Evolutionary conservation across 2,329 filamentous ascomycete genomes (phyloP), one percentile per base, ranked within the genome.

Genomic region (Ceratocystiopsis brevicomis): DNA sequence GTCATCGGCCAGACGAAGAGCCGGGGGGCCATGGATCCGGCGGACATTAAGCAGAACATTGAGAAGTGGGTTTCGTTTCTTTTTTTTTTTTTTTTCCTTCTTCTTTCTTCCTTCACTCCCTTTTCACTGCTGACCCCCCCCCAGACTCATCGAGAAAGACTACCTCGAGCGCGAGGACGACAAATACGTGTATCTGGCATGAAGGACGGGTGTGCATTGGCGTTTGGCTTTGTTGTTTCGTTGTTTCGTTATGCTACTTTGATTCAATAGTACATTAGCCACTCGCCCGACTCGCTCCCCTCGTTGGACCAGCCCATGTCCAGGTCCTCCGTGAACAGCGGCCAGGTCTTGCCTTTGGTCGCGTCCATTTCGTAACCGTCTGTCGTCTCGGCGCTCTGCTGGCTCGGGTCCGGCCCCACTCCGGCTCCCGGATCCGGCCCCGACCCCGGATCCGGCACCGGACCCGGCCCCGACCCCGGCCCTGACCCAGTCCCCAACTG

Each of bases 1-100:
- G 86, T 94, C 16, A 95, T 98, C 56, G 82, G 79, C 53, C 77
- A 88, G 56, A 98, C 88, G 2, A 83, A 79, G 65, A 83, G 73
- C 51, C 71, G 90, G 44, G 92, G 90, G 14, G 84, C 83, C 16
- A 67, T 98, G 46, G 87, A 93, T 55, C 73, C 86, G 37, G 68
- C 68, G 2, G 85, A 90, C 49, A 96, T 98, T 51, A 98, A 98
- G 74, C 79, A 81, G 64, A 92, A 96, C 59, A 95, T 98, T 60
- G 90, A 96, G 61, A 86, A 83, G 76, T 87, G 61, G 55, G 79
- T 69, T 21, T 18, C 32, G 18, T 41, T 39, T 39, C 33, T 37
- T 41, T 34, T 11, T 33, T 18, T 30, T 16, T n/a, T n/a, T 48
- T 36, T 18, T 38, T 37, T 42, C 43, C 38, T 25, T 39, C 25